Evolutionary conservation across 768 basidiomycete species (phyloP).

Genomic region (Neoboletus brunneissimus): DNA sequence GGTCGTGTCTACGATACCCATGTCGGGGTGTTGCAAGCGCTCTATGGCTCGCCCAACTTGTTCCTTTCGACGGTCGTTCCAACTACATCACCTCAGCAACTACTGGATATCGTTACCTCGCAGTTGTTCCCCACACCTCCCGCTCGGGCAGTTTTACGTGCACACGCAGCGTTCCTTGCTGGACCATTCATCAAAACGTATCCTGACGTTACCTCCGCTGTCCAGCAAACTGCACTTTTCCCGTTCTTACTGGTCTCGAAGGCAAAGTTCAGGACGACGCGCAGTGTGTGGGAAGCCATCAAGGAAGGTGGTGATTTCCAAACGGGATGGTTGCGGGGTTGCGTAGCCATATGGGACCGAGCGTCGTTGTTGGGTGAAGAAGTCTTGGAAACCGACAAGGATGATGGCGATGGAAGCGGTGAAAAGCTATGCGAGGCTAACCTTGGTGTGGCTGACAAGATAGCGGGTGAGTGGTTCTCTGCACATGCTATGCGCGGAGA

Average conservation of each 20-base stretch:
- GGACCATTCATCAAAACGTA: conserved; percentile 39
- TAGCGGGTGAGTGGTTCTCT: conserved; percentile 52
- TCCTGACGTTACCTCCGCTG: conserved; percentile 28
- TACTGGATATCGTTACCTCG: conserved; percentile 24
- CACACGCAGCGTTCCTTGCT: conserved; percentile 57
- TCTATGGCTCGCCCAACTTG: conserved; percentile 55
- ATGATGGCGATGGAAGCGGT: conserved; percentile 30
- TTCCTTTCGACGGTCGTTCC: conserved; percentile 39
- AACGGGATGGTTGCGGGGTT: conserved; percentile 51
- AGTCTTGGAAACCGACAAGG: conserved; percentile 29
- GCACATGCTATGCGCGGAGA: no score
- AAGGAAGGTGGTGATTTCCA: conserved; percentile 32
- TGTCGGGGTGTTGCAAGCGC: conserved; percentile 54
- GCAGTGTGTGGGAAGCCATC: conserved; percentile 72
- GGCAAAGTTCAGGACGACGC: conserved; percentile 60
- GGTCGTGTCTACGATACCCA: conserved; percentile 69
- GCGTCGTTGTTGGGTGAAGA: conserved; percentile 28
- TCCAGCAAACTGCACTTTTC: conserved; percentile 59
- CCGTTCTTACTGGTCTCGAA: conserved; percentile 76
- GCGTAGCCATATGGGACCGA: conserved; percentile 41
- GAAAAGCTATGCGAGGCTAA: conserved; percentile 55
- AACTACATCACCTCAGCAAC: conserved; percentile 18
- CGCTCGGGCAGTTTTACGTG: conserved; percentile 49
- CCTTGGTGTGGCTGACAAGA: conserved; percentile 49
- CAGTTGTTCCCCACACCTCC: conserved; percentile 39